Evolutionary conservation across 106 monocot species (phyloP), one percentile per base, ranked within the genome.

Genomic region (Dioscorea zingiberensis): DNA sequence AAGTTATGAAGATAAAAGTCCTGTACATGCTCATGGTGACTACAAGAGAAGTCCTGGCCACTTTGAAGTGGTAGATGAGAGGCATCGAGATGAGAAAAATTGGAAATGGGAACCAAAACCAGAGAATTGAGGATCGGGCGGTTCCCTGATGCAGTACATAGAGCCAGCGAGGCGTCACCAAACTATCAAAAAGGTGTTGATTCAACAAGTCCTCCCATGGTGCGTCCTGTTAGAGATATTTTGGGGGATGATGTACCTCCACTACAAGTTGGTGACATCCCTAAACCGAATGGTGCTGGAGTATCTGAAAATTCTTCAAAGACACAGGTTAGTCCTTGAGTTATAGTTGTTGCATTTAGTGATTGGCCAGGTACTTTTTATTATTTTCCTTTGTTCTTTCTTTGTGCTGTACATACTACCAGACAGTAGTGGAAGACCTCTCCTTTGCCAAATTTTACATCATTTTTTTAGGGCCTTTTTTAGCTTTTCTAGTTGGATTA

Each of bases 221-320:
- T 90, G 57, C 97, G 92, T 22, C 89, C 92, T 25, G 81, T 92
- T 22, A 85, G 82, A 66, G 97, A 92, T 68, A 86, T 92, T 61
- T 73, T 92, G 63, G 92, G 92, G 27, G 79, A 81, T 61, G 77
- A 84, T 71, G 63, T 47, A 28, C 97, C 97, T 27, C 69, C 73
- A 63, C 81, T 92, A 71, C 66, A 63, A 19, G 73, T 98, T 27
- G 74, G 79, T 30, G 89, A 85, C n/a, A 75, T 71, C 60, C 71
- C 83, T 63, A 84, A 84, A 51, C 44, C 76, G 58, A 80, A 87
- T 73, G 77, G 72, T 60, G 47, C 62, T 30, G 77, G 47, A 51
- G 29, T 44, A 64, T 60, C 55, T 21, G 71, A 90, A 61, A 68
- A 25, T 68, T 54, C 79, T 63, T 62, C 70, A 61, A 77, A 73